Percentiles rank a stretch among this genome's conserved stretches.
Conservation (phyloP, 2,329 filamentous ascomycete species). For the Aspergillus uvarum region DNA sequence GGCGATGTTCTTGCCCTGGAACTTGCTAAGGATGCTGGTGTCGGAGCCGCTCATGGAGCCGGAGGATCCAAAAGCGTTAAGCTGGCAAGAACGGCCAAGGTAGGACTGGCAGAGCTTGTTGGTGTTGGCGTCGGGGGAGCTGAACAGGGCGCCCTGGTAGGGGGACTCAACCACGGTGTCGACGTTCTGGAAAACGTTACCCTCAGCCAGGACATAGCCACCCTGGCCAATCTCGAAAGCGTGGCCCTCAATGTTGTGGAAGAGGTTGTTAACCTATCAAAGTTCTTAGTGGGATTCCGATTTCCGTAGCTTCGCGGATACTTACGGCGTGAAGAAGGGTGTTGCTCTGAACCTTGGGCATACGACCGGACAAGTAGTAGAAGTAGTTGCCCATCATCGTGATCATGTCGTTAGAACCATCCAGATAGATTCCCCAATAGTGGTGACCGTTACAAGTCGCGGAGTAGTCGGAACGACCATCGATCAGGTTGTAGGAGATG, state of each 20-base stretch:
- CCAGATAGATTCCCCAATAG: constrained; percentile 62
- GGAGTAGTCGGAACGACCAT: constrained; percentile 55
- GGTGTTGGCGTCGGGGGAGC: constrained; percentile 33
- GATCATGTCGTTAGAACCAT: constrained; percentile 56
- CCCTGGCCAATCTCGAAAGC: constrained; percentile 55
- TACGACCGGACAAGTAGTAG: constrained; percentile 58
- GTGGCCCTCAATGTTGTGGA: constrained; percentile 55
- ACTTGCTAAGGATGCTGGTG: constrained; percentile 51
- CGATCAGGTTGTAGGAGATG: constrained; percentile 60
- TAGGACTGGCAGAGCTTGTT: constrained; percentile 45
- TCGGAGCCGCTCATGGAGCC: constrained; percentile 41
- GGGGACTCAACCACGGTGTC: constrained; percentile 41
- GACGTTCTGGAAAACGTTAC: constrained; percentile 60
- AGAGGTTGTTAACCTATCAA: constrained; percentile 57
- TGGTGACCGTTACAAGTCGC: constrained; percentile 59
- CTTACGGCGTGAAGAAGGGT: constrained; percentile 56
- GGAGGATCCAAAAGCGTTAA: constrained; percentile 49
- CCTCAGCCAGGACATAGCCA: constrained; percentile 54
- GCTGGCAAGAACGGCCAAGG: constrained; percentile 54
- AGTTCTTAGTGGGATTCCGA: neutral
- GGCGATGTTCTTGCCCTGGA: constrained; percentile 56
- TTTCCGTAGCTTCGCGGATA: too few relatives aligned
- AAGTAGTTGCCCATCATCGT: constrained; percentile 63
- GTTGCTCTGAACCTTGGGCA: constrained; percentile 57
- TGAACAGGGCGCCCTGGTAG: constrained; percentile 43